Base-by-base conservation (phyloP, 139 green algal species). In the Desmodesmus armatus region DNA sequence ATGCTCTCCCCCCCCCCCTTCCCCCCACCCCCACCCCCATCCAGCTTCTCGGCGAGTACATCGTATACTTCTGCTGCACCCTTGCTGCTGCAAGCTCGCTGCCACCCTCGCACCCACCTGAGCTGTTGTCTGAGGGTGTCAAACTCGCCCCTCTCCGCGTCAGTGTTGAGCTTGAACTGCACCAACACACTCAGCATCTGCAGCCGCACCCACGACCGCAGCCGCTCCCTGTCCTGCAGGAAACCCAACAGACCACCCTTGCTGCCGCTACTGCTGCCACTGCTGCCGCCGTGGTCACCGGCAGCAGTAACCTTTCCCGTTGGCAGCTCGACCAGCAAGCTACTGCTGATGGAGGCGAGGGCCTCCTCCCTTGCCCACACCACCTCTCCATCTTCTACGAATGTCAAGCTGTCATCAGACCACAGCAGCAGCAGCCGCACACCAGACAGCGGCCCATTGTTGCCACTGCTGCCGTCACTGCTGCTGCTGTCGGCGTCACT, bases 361-460 rank as follows among this genome's bases (percentile, higher is more conserved):
- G 92, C 93, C 80, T 98, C 95, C 51, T 96, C 91, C 0, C 94
- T 79, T 40, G 33, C 27, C 95, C 95, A 98, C 29, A 88, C 87
- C 9, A 91, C 67, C n/a, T 85, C 77, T 0, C 78, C 74, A 47
- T 92, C 87, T 78, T 89, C 84, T 35, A 92, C 41, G 31, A 97
- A 80, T 5, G 77, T 60, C 25, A 93, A 51, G 11, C 63, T 83
- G 44, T 89, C 77, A 78, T 96, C 91, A 0, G n/a, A 67, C 84
- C 86, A 87, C 23, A 88, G 74, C 35, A 93, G 39, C 76, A 95
- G 40, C 78, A 66, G 25, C 43, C 53, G n/a, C n/a, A n/a, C n/a
- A n/a, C n/a, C n/a, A n/a, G n/a, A n/a, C n/a, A 31, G 43, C 63
- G 65, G 62, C 43, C 41, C 78, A n/a, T 84, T 53, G n/a, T 41